Evolutionary conservation across 2,329 filamentous ascomycete genomes (phyloP), one percentile per base, ranked within the genome.

Genomic region (Penicillium crustosum): DNA sequence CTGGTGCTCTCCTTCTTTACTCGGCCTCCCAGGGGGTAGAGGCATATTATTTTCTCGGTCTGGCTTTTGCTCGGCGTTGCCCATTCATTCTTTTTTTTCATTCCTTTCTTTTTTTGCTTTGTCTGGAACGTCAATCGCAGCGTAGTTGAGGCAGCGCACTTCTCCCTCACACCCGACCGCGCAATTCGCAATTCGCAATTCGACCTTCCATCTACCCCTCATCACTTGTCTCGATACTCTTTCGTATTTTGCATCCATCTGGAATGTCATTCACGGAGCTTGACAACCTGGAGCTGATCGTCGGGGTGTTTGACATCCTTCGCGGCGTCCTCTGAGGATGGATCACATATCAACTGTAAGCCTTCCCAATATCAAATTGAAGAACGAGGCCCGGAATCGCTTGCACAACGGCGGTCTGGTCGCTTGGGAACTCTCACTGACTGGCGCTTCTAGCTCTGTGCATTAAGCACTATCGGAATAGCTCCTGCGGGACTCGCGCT

Each of bases 401-500:
- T 49, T 33, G 15, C 12, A 10, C 3, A 3, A 10, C 25, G 29
- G 33, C 19, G 25, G 15, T 39, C 33, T n/a, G 10, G 25, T 49
- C 25, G 33, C 15, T 54, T 23, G 25, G 21, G 35, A 17, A 33
- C 21, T 27, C 29, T n/a, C 9, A 49, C 61, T 66, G 49, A 68
- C 50, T 31, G 9, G 41, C 31, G 38, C 38, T 6, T 27, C 36
- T 66, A 86, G 84, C 80, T 87, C 67, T 86, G 83, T 83, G 85
- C 85, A 68, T 77, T 84, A 72, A 83, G 83, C 78, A 85, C 83
- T 67, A 78, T 86, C 75, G 83, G 83, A 71, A 79, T 85, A 64
- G 85, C 84, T 64, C 80, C 82, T 56, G 78, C 84, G 57, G 85
- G 85, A 60, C 77, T 84, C 63, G 82, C 82, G 55, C 78, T 86